These are phyloP conservation scores for Leccinum obscurum DNA, from an alignment of 768 basidiomycete species.

Conservation along the genomic window DNA sequence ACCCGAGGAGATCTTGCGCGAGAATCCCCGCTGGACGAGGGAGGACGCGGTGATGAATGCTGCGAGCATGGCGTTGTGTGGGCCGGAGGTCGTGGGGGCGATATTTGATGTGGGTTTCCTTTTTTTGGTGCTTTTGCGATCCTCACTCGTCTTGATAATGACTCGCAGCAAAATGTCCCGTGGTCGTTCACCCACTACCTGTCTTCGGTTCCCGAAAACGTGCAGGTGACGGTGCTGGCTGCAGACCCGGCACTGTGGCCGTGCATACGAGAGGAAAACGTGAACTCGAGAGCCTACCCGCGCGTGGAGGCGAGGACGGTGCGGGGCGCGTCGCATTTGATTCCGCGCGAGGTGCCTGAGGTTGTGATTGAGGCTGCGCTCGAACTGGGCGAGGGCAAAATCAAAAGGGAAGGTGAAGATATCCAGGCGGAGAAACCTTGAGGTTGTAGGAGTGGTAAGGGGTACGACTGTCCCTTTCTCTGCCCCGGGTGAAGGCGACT, in stretches of 20 bases:
- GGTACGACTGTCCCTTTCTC: too few species aligned
- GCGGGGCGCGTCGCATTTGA: slow-evolving; percentile 16
- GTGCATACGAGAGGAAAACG: background rate
- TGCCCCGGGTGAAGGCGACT: too few species aligned
- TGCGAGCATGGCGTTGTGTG: background rate
- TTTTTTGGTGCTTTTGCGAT: background rate
- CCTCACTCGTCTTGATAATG: background rate
- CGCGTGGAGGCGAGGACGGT: slow-evolving; percentile 7
- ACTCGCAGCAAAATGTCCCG: slow-evolving; percentile 21
- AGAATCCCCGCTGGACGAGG: background rate
- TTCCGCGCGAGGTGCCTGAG: slow-evolving; percentile 14
- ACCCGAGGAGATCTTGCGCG: background rate
- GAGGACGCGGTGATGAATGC: background rate
- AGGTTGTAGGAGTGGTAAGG: too few species aligned
- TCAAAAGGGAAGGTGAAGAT: too few species aligned
- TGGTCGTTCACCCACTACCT: too few species aligned
- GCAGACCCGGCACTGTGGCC: slow-evolving; percentile 10
- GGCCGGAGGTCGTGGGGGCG: background rate
- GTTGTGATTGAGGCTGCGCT: slow-evolving; percentile 18
- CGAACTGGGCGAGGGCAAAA: background rate
- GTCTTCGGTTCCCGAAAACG: slow-evolving; percentile 6
- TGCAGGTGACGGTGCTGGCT: slow-evolving; percentile 11
- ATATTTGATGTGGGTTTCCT: background rate
- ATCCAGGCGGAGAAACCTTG: too few species aligned
- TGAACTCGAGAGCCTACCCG: slow-evolving; percentile 5